Percentiles rank a stretch among this genome's conserved stretches.
Conservation (phyloP, 805 yeast genomes). For the Lipomyces sp. region DNA sequence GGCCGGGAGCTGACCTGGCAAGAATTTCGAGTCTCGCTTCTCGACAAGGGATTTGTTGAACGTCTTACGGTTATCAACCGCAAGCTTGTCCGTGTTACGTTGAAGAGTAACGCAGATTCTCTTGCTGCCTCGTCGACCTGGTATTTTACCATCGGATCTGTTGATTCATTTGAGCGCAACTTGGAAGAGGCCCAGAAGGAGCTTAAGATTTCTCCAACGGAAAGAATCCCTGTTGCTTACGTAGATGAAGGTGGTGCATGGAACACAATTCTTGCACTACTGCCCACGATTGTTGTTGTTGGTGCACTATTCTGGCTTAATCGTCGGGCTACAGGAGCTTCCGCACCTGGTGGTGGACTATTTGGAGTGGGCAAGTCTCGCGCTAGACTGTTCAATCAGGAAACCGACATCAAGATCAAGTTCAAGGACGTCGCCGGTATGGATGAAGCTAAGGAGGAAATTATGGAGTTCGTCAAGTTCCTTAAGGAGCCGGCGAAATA, state of each 20-base stretch:
- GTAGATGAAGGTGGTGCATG: constrained; percentile 70
- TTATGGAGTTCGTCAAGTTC: constrained; percentile 96
- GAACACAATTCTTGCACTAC: constrained; percentile 67
- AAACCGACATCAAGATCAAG: constrained; percentile 83
- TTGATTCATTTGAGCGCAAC: constrained; percentile 83
- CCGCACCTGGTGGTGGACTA: constrained; percentile 76
- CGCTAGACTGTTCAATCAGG: constrained; percentile 89
- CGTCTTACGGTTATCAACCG: constrained; percentile 78
- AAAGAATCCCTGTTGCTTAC: constrained; percentile 82
- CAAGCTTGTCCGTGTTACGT: constrained; percentile 69
- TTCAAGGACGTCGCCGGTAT: constrained; percentile 97
- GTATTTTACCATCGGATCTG: constrained; percentile 82
- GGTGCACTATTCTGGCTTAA: constrained; percentile 88
- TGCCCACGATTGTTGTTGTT: constrained; percentile 88
- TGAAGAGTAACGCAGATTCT: constrained; percentile 59
- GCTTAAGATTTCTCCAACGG: constrained; percentile 60
- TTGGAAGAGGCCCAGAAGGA: constrained; percentile 77
- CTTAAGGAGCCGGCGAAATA: constrained; percentile 88
- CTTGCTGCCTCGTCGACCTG: constrained; percentile 48
- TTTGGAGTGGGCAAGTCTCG: constrained; percentile 80
- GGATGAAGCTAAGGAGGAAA: constrained; percentile 95
- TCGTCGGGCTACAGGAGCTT: constrained; percentile 60
- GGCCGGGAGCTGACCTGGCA: constrained; percentile 79
- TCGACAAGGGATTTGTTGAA: constrained; percentile 78
- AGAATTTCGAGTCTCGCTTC: constrained; percentile 75